Base-by-base conservation (phyloP, 495 filamentous ascomycete genomes). In the Penicillium crystallinum region DNA sequence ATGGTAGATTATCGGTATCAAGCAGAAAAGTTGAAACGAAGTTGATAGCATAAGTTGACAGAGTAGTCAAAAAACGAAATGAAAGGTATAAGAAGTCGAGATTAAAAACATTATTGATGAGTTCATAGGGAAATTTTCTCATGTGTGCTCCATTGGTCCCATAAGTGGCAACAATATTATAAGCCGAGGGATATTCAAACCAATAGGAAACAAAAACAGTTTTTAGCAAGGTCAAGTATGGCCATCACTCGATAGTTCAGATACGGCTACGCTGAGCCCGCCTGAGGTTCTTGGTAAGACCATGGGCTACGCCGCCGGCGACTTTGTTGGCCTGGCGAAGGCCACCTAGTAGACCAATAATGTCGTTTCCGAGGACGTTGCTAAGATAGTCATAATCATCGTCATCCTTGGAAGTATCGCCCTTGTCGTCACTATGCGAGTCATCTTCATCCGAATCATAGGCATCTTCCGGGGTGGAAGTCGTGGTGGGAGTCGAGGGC, bases 341-440 rank as follows among this genome's bases (percentile, higher is more conserved):
- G 19, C 60, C 57, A 14, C 45, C 27, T 8, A 66, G 50, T 4
- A 66, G 42, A 30, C 55, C 41, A 3, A 66, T 45, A 22, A 66
- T 55, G 34, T 66, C 48, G 9, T 46, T 46, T 23, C 44, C 37
- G 9, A 64, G 35, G 18, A 61, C 19, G 2, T 14, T 9, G 22
- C 18, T 14, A 21, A 56, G 12, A 31, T 11, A 4, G n/a, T 48
- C 29, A 9, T 23, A 6, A 34, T 43, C 48, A 14, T 39, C 35
- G 1, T 40, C 41, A 1, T 46, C n/a, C 19, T 12, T 18, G n/a
- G 41, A 43, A 30, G 35, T 41, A 36, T 41, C 36, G 22, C 54
- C 36, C 27, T 23, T 36, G 39, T 44, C 38, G 31, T 49, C 33
- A 15, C 39, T 11, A n/a, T 27, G 21, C 21, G 39, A 8, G 36